Percentiles rank a stretch among this genome's conserved stretches.
Conservation (phyloP, 1,284 basidiomycete species). For the Golubevia sp. region DNA sequence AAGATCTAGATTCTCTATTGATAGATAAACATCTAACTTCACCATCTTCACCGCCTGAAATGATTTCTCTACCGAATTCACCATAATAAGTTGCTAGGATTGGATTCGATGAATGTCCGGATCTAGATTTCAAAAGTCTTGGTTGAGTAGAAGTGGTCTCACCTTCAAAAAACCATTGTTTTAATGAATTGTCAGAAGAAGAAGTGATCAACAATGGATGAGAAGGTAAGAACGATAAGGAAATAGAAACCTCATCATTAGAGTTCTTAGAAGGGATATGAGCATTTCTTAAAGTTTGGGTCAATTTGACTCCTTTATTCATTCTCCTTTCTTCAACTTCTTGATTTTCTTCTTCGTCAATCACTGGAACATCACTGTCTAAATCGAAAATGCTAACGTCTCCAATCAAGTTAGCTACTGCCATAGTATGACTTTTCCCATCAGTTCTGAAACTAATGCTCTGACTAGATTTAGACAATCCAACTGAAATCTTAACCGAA, state of each 20-base stretch:
- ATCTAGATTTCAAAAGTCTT: conserved; percentile 84
- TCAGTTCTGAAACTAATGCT: conserved; percentile 86
- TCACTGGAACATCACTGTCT: conserved; percentile 17
- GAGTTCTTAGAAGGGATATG: conserved; percentile 44
- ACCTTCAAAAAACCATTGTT: conserved; percentile 95
- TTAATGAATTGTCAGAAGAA: conserved; percentile 53
- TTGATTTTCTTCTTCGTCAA: not conserved
- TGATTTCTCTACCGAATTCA: conserved; percentile 88
- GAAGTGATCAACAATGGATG: conserved; percentile 42
- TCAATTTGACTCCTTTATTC: conserved; percentile 27
- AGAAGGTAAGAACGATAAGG: conserved; percentile 30
- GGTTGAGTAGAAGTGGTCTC: conserved; percentile 74
- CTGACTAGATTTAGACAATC: conserved; percentile 69
- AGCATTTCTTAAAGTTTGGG: conserved; percentile 52
- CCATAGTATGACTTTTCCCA: conserved; percentile 63
- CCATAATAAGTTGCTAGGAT: conserved; percentile 93
- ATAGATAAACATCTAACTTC: conserved; percentile 2
- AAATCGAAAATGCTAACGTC: conserved; percentile 55
- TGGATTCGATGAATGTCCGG: conserved; percentile 89
- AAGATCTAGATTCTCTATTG: conserved; percentile 71
- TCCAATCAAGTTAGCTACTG: conserved; percentile 46
- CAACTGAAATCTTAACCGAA: conserved; percentile 74
- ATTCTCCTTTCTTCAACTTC: not conserved
- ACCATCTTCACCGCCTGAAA: conserved; percentile 63
- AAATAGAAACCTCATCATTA: conserved; percentile 1